These are phyloP conservation scores for Phlebiopsis flavidoalba DNA, from an alignment of 768 basidiomycete species.

Conservation along the genomic window DNA sequence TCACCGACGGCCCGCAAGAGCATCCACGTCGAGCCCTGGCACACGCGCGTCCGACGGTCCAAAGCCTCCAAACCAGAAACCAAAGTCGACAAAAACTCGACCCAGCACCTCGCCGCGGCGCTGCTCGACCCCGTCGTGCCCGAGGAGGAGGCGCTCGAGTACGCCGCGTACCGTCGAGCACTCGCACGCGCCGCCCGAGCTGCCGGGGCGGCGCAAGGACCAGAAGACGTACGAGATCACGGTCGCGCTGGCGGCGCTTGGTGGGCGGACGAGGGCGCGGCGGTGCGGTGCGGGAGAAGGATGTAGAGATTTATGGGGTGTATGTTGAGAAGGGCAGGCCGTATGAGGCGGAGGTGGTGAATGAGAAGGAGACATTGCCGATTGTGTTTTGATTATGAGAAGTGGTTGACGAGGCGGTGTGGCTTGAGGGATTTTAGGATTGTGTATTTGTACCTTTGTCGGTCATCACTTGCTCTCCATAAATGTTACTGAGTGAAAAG, in stretches of 20 bases:
- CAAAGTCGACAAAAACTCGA: constrained; percentile 34
- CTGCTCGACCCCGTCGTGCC: constrained; percentile 62
- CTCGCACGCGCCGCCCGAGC: constrained; percentile 30
- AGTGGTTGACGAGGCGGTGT: constrained; percentile 6
- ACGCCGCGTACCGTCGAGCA: constrained; percentile 80
- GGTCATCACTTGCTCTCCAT: no score
- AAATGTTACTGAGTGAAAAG: no score
- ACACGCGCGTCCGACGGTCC: constrained; percentile 20
- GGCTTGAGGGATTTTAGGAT: neutral
- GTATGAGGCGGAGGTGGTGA: constrained; percentile 27
- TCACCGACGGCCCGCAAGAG: constrained; percentile 38
- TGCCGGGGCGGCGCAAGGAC: constrained; percentile 17
- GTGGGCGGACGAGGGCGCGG: constrained; percentile 13
- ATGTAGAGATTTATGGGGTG: constrained; percentile 28
- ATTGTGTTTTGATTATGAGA: constrained; percentile 43
- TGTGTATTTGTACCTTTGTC: no score
- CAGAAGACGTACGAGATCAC: constrained; percentile 16
- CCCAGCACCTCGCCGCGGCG: constrained; percentile 52
- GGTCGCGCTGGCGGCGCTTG: constrained; percentile 10
- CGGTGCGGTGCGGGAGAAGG: constrained; percentile 3
- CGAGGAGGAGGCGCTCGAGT: constrained; percentile 62
- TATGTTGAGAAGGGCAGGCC: constrained; percentile 41
- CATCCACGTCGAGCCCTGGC: constrained; percentile 33
- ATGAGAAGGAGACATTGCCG: constrained; percentile 29
- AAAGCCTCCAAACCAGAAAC: constrained; percentile 15